A percentile compares a stretch with the other conserved stretches of the same genome.
Conservation (phyloP, 106 monocot species). For the Vanilla planifolia region DNA sequence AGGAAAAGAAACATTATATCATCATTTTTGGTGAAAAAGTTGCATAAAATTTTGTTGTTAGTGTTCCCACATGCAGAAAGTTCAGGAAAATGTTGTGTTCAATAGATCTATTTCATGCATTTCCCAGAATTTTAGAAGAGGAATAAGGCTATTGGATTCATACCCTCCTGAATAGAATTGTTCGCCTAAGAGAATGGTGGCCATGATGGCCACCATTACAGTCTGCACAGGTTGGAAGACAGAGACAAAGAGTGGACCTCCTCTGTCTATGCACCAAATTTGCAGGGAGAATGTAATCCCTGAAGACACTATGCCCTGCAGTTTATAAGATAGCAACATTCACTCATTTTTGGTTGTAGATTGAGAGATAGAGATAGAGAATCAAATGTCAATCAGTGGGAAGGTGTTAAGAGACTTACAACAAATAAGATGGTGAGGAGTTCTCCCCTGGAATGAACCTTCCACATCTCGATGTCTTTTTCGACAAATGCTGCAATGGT, state of each 20-base stretch:
- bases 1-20: background rate
- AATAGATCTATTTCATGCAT: background rate
- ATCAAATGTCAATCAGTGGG: background rate
- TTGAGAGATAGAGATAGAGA: background rate
- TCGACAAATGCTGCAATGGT: slow-evolving; percentile 59
- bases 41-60: background rate
- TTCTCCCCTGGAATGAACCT: slow-evolving; percentile 50
- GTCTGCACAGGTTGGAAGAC: slow-evolving; percentile 88
- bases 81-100: background rate
- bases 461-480: slow-evolving; percentile 55
- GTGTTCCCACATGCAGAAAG: background rate
- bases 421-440: slow-evolving; percentile 76
- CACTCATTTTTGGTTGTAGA: too few relatives aligned
- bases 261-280: slow-evolving; percentile 91
- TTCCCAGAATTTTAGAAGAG: background rate
- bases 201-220: slow-evolving; percentile 72
- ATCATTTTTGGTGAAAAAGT: background rate
- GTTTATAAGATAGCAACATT: too few relatives aligned
- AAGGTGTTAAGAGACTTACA: slow-evolving; percentile 20
- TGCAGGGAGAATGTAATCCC: slow-evolving; percentile 79
- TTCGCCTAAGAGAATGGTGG: slow-evolving; percentile 63
- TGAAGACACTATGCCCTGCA: slow-evolving; percentile 78
- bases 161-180: slow-evolving; percentile 84
- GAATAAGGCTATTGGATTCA: background rate
- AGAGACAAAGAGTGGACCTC: slow-evolving; percentile 70